phyloP scores from a whole-genome alignment of 176 grass and related monocot genomes.

The Carex parvula region DNA sequence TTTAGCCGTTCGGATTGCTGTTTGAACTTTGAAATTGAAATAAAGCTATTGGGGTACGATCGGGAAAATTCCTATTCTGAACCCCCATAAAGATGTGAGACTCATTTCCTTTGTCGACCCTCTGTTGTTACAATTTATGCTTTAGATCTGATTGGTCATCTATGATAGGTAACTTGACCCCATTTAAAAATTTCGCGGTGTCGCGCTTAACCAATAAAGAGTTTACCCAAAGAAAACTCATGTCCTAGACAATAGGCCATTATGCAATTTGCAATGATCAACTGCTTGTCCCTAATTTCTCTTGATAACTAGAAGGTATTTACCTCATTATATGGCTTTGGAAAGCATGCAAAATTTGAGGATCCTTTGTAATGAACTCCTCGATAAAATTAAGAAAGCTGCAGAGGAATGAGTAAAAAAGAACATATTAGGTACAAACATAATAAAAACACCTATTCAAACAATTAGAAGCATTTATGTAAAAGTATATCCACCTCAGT shows the following conservation, averaged over 20 bases:
- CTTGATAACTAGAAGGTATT: not conserved
- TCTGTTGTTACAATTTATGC: not conserved
- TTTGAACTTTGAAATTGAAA: too few species aligned
- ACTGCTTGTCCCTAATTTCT: not conserved
- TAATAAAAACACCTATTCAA: conserved; percentile 22
- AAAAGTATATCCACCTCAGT: conserved; percentile 40
- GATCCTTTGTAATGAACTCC: conserved; percentile 50
- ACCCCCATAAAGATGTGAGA: not conserved
- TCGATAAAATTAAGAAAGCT: conserved; percentile 50
- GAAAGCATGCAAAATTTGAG: conserved; percentile 50
- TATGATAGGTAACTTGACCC: not conserved
- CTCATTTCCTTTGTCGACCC: not conserved
- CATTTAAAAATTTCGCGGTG: not conserved
- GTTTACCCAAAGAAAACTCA: not conserved
- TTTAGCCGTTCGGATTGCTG: too few species aligned
- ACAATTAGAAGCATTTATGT: not conserved
- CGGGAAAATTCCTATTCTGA: not conserved
- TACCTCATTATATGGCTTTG: conserved; percentile 69
- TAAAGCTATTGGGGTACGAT: too few species aligned
- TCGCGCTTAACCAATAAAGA: not conserved
- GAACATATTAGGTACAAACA: not conserved
- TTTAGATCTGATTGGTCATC: not conserved
- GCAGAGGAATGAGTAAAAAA: conserved; percentile 17
- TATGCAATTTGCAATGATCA: not conserved
- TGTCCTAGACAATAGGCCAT: not conserved